A percentile compares a stretch with the other conserved stretches of the same genome.
These are phyloP conservation scores for Trichoderma hamatum DNA, from an alignment of 2,329 filamentous ascomycete genomes.

Conservation along the genomic window DNA sequence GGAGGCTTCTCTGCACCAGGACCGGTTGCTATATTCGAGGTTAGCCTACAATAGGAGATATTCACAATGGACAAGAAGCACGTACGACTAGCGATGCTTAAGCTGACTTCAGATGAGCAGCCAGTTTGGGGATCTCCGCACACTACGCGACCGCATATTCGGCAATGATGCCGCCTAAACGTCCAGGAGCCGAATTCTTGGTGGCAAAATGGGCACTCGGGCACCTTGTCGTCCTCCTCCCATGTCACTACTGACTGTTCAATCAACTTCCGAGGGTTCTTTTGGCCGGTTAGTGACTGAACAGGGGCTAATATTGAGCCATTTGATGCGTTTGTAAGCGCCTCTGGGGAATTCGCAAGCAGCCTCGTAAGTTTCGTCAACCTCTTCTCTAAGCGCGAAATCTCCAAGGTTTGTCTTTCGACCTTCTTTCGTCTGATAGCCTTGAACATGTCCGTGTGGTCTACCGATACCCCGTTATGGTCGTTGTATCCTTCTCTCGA, in stretches of 20 bases:
- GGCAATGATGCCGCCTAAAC: slow-evolving; percentile 90
- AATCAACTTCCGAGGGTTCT: slow-evolving; percentile 74
- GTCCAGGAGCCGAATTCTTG: slow-evolving; percentile 94
- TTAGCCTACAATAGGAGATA: background rate
- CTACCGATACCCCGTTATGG: slow-evolving; percentile 69
- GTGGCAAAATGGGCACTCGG: slow-evolving; percentile 88
- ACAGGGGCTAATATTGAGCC: slow-evolving; percentile 63
- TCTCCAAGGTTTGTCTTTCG: slow-evolving; percentile 83
- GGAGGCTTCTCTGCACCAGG: slow-evolving; percentile 48
- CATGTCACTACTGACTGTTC: slow-evolving; percentile 94
- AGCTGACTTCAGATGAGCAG: slow-evolving; percentile 81
- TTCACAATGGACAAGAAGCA: background rate
- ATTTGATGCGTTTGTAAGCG: slow-evolving; percentile 52
- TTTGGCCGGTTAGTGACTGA: slow-evolving; percentile 66
- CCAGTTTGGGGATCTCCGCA: slow-evolving; percentile 83
- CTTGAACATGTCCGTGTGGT: slow-evolving; percentile 73
- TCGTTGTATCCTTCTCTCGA: slow-evolving; percentile 95
- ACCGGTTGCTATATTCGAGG: slow-evolving; percentile 28
- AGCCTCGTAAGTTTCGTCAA: slow-evolving; percentile 87
- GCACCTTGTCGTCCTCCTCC: slow-evolving; percentile 85
- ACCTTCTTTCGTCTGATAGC: slow-evolving; percentile 74
- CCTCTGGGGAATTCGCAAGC: slow-evolving; percentile 73
- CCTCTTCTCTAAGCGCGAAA: slow-evolving; percentile 87
- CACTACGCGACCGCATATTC: slow-evolving; percentile 89
- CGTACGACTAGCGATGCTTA: slow-evolving; percentile 68